phyloP scores from a whole-genome alignment of 352 stramenopile genomes.

The Pythium dissotocum region DNA sequence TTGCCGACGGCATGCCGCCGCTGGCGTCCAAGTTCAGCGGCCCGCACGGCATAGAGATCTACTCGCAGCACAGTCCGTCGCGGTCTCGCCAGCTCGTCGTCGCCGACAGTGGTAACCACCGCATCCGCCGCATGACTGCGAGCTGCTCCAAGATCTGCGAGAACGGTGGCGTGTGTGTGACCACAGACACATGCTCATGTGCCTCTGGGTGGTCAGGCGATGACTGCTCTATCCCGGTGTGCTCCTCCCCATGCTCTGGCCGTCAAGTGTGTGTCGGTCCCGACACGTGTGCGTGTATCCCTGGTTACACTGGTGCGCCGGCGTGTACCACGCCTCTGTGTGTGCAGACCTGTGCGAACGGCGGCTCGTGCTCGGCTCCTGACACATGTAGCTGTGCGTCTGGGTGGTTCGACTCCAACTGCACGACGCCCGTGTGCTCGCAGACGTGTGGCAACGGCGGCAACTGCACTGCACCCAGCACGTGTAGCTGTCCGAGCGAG shows the following conservation, averaged over 20 bases:
- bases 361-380: slow-evolving; percentile 86
- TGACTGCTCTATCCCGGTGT: slow-evolving; percentile 87
- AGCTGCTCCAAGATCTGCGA: slow-evolving; percentile 93
- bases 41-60: slow-evolving; percentile 67
- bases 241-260: slow-evolving; percentile 39
- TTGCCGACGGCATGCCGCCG: slow-evolving; percentile 80
- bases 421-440: slow-evolving; percentile 94
- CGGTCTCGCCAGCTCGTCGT: slow-evolving; percentile 81
- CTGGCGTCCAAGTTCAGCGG: slow-evolving; percentile 76
- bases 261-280: slow-evolving; percentile 92
- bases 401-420: slow-evolving; percentile 97
- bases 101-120: slow-evolving; percentile 93
- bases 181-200: slow-evolving; percentile 88
- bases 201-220: slow-evolving; percentile 86
- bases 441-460: slow-evolving; percentile 97
- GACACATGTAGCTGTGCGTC: slow-evolving; percentile 91
- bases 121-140: slow-evolving; percentile 90
- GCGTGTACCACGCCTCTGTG: slow-evolving; percentile 85
- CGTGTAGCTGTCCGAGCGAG: slow-evolving; percentile 86
- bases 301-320: slow-evolving; percentile 83
- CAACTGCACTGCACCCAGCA: slow-evolving; percentile 93
- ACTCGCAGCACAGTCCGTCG: slow-evolving; percentile 50
- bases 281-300: slow-evolving; percentile 91
- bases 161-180: slow-evolving; percentile 91
- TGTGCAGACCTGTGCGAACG: slow-evolving; percentile 89